Evolutionary conservation across 345 rosid genomes (phyloP), one percentile per base, ranked within the genome.

Genomic region (Citrus hindsii): DNA sequence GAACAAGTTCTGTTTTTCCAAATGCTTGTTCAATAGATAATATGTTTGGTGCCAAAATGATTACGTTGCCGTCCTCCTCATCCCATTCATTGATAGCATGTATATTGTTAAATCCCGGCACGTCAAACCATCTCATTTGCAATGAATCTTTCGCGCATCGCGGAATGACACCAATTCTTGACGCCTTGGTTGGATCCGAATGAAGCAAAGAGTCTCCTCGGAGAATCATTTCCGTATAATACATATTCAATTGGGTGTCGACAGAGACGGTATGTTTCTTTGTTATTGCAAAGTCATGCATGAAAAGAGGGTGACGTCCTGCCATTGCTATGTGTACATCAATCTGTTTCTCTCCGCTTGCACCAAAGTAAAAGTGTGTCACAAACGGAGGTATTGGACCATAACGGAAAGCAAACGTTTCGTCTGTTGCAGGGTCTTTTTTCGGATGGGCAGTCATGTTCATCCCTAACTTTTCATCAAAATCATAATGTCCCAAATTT

Each of bases 381-480:
- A 38, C 42, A 38, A 38, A 38, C 42, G 0, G 42, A 38, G 10
- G 10, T 38, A 84, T 1, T n/a, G 92, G 90, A 2, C 89, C 84
- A 33, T 89, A 89, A 25, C 92, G 80, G 75, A 90, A 88, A 30
- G 90, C 90, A 25, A 88, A 90, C 9, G 87, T 84, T 83, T 88
- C 94, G 0, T 83, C 86, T 0, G 94, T 88, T 18, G 84, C 80
- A 4, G 80, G 75, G 63, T 87, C 94, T n/a, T 75, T 37, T 69
- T 90, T 90, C 27, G 89, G 90, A 79, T 90, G 92, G 56, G 92
- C 92, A 9, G 90, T 90, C 89, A 88, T 88, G 87, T 89, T 86
- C 83, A 86, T 83, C 71, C 67, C 70, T 73, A 86, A 40, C 48
- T 88, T 86, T 58, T 87, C 87, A 35, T 84, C 84, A 79, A 87